Evolutionary conservation across 148 eudicot genomes (phyloP).

Genomic region (Camellia japonica): DNA sequence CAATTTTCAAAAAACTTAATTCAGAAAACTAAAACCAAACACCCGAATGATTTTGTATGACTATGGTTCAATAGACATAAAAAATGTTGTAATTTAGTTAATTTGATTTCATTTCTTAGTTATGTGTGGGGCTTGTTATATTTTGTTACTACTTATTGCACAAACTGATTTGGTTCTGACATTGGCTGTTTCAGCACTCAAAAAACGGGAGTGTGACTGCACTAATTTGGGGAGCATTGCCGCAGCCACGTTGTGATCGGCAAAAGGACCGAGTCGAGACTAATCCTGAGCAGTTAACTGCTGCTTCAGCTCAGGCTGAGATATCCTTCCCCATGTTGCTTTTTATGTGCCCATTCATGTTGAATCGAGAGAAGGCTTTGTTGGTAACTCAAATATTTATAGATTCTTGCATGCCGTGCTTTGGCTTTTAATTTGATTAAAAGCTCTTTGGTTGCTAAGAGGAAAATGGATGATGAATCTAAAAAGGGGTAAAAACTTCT

Average conservation of each 20-base stretch:
- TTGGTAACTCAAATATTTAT: too few relatives aligned
- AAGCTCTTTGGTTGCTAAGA: too few relatives aligned
- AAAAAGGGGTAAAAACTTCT: too few relatives aligned
- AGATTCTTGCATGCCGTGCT: too few relatives aligned
- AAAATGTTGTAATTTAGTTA: background rate
- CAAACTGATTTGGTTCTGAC: slow-evolving; percentile 7
- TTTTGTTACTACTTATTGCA: background rate
- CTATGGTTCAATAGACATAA: background rate
- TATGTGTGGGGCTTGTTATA: background rate
- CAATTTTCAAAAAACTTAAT: too few relatives aligned
- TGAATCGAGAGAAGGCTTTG: background rate
- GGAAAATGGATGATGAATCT: too few relatives aligned
- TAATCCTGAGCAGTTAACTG: slow-evolving; percentile 96
- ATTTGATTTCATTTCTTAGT: background rate
- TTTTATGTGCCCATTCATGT: slow-evolving; percentile 1
- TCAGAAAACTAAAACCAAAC: too few relatives aligned
- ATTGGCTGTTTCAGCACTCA: slow-evolving; percentile 45
- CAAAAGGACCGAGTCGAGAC: slow-evolving; percentile 96
- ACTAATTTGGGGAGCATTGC: slow-evolving; percentile 93
- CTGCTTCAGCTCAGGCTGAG: slow-evolving; percentile 93
- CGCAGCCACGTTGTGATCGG: slow-evolving; percentile 93
- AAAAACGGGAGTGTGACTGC: slow-evolving; percentile 73
- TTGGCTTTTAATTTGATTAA: too few relatives aligned
- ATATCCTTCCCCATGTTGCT: slow-evolving; percentile 68
- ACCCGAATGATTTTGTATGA: background rate